Evolutionary conservation across 176 grass and related monocot genomes (phyloP).

Genomic region (Carex scoparia): DNA sequence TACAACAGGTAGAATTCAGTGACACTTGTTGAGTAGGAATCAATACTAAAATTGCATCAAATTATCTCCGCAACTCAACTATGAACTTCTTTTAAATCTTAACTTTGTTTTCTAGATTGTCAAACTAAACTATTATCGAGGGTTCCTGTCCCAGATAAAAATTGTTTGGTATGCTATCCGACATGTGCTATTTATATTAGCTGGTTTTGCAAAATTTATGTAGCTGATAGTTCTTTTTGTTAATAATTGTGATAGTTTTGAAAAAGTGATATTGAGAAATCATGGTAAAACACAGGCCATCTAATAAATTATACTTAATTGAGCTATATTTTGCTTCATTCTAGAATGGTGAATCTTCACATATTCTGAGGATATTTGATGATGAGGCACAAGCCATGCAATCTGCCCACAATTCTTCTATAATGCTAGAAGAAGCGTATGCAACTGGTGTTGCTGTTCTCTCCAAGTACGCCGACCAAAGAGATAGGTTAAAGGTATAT

Average conservation of each 20-base stretch:
- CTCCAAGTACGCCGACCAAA: slow-evolving; percentile 80
- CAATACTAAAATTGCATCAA: neutral
- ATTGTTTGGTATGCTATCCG: too few species aligned
- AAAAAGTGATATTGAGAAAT: neutral
- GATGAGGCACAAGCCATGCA: slow-evolving; percentile 89
- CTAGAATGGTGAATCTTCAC: slow-evolving; percentile 88
- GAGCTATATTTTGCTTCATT: neutral
- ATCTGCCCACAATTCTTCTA: slow-evolving; percentile 67
- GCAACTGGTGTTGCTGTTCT: slow-evolving; percentile 81
- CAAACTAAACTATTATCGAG: neutral
- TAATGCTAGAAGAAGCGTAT: slow-evolving; percentile 82
- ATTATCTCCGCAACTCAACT: neutral
- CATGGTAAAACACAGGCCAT: neutral
- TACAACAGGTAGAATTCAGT: neutral
- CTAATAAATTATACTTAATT: neutral
- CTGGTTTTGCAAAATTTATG: neutral
- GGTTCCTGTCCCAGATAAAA: too few species aligned
- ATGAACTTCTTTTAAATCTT: neutral
- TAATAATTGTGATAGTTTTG: neutral
- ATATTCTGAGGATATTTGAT: slow-evolving; percentile 85
- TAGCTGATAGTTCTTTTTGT: neutral
- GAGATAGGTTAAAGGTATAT: slow-evolving; percentile 83
- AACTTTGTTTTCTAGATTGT: neutral
- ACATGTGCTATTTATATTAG: neutral
- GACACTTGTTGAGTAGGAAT: neutral